A percentile compares a stretch with the other conserved stretches of the same genome.
Conservation (phyloP, 2,329 filamentous ascomycete species). For the Neonectria punicea region DNA sequence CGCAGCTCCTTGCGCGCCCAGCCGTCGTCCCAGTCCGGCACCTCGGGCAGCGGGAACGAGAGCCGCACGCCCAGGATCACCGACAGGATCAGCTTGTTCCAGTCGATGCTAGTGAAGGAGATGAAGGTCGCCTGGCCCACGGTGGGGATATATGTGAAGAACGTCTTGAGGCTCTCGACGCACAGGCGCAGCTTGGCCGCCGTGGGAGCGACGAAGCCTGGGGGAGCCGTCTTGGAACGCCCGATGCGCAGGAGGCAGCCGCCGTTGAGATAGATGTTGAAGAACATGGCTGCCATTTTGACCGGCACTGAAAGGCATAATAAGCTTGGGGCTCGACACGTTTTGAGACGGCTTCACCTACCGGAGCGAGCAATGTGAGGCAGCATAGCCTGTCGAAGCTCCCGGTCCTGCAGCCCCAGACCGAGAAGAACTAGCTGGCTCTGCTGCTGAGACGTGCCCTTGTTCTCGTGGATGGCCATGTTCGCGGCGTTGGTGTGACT, state of each 20-base stretch:
- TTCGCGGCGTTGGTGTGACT: conserved; percentile 53
- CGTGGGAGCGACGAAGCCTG: conserved; percentile 28
- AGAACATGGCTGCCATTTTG: conserved; percentile 48
- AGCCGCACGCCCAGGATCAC: conserved; percentile 58
- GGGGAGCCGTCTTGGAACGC: conserved; percentile 12
- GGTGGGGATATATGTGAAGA: conserved; percentile 48
- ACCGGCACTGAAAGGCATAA: conserved; percentile 37
- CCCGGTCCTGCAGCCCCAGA: conserved; percentile 58
- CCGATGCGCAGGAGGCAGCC: conserved; percentile 48
- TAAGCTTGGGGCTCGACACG: conserved; percentile 27
- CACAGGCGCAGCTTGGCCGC: conserved; percentile 37
- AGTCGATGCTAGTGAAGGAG: conserved; percentile 55
- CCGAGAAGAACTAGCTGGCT: conserved; percentile 58
- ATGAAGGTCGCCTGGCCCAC: conserved; percentile 47
- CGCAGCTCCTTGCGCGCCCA: conserved; percentile 53
- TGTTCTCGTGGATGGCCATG: conserved; percentile 43
- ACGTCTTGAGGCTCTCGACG: conserved; percentile 40
- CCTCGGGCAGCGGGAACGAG: conserved; percentile 56
- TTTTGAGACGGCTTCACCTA: conserved; percentile 8
- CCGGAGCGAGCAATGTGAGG: conserved; percentile 43
- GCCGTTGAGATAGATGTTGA: conserved; percentile 53
- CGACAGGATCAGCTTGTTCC: conserved; percentile 53
- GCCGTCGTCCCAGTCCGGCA: conserved; percentile 49
- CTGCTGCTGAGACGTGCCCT: conserved; percentile 51
- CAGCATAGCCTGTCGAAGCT: conserved; percentile 52